Conservation (phyloP, 495 filamentous ascomycete species). For the Penicillium cinerascens region DNA sequence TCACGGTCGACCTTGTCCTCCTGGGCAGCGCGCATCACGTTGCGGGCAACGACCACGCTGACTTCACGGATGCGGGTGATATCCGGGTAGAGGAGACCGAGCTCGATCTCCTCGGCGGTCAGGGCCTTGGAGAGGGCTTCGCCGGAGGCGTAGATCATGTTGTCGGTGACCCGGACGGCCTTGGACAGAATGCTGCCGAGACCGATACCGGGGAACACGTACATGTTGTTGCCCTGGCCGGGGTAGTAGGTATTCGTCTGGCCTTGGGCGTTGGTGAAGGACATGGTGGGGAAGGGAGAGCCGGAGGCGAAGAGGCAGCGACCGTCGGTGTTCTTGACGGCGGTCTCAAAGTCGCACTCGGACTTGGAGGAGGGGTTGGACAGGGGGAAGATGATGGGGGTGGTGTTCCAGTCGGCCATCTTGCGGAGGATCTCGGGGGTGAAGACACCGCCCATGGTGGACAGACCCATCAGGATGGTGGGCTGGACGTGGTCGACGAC, state of each 20-base stretch:
- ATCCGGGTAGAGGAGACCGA: conserved; percentile 88
- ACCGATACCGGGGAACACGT: conserved; percentile 96
- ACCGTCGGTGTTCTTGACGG: conserved; percentile 83
- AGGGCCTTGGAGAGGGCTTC: conserved; percentile 75
- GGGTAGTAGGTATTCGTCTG: conserved; percentile 71
- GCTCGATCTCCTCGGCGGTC: conserved; percentile 72
- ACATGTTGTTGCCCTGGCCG: conserved; percentile 92
- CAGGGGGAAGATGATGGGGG: conserved; percentile 88
- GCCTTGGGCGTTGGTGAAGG: conserved; percentile 55
- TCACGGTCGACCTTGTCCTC: conserved; percentile 80
- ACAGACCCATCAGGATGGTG: conserved; percentile 90
- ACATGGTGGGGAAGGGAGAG: conserved; percentile 79
- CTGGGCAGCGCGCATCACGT: conserved; percentile 91
- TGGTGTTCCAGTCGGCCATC: conserved; percentile 76
- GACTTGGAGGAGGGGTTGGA: conserved; percentile 94
- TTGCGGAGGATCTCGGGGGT: conserved; percentile 80
- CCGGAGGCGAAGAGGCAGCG: conserved; percentile 91
- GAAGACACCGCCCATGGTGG: conserved; percentile 92
- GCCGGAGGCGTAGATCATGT: conserved; percentile 90
- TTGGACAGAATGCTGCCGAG: conserved; percentile 92
- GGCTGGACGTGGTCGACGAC: conserved; percentile 92
- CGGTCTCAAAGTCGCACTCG: conserved; percentile 94
- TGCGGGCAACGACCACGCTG: conserved; percentile 78
- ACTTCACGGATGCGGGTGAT: conserved; percentile 89
- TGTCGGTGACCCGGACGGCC: conserved; percentile 82